Conservation (phyloP, 2,329 filamentous ascomycete genomes). For the Aspergillus piperis region DNA sequence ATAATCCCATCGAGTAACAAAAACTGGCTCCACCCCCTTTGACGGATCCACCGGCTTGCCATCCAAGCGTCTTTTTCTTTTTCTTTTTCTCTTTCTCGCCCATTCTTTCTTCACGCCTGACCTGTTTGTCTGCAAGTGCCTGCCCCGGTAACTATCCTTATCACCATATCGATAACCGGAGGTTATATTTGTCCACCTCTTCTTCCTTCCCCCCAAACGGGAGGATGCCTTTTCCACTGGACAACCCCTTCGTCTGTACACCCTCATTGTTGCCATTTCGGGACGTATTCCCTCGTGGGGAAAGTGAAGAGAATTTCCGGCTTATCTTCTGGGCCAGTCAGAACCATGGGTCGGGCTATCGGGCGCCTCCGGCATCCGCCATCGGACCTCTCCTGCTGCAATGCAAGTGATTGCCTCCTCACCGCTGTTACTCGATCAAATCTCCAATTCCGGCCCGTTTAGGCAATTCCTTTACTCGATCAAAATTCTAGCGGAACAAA, state of each 20-base stretch:
- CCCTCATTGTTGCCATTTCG: slow-evolving; percentile 28
- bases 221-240: not conserved
- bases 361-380: slow-evolving; percentile 32
- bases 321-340: not conserved
- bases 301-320: slow-evolving; percentile 1
- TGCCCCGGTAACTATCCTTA: not conserved
- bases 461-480: slow-evolving; percentile 23
- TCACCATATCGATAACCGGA: slow-evolving; percentile 1
- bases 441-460: slow-evolving; percentile 25
- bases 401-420: slow-evolving; percentile 6
- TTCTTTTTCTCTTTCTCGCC: not conserved
- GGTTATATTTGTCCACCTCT: not conserved
- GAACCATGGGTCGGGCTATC: slow-evolving; percentile 24
- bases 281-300: slow-evolving; percentile 4
- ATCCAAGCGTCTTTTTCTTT: not conserved
- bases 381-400: slow-evolving; percentile 16
- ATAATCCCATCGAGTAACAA: slow-evolving; percentile 20
- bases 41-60: not conserved
- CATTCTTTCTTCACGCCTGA: not conserved
- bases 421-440: slow-evolving; percentile 33
- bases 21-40: slow-evolving; percentile 12
- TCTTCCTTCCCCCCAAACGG: not conserved
- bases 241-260: slow-evolving; percentile 13
- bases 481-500: not conserved
- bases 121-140: not conserved